A percentile compares a stretch with the other conserved stretches of the same genome.
phyloP scores from a whole-genome alignment of 2,329 filamentous ascomycete species.

The Neoscytalidium dimidiatum region DNA sequence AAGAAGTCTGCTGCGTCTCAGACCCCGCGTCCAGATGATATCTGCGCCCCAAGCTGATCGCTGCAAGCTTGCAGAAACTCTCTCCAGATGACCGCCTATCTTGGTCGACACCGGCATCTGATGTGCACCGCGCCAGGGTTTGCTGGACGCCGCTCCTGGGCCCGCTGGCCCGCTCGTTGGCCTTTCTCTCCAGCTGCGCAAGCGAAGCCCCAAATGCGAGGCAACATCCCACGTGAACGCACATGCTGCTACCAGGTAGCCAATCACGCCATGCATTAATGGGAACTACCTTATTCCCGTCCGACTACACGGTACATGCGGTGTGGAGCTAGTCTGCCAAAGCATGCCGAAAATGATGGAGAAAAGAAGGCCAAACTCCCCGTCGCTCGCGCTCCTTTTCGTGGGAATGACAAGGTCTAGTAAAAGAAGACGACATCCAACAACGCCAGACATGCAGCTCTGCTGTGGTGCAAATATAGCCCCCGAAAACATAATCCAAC shows the following conservation, averaged over 20 bases:
- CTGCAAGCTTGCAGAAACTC: not conserved
- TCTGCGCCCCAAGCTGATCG: not conserved
- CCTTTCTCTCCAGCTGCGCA: too few relatives aligned
- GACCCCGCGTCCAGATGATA: not conserved
- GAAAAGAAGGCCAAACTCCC: not conserved
- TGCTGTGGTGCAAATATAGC: constrained; percentile 13
- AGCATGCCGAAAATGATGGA: not conserved
- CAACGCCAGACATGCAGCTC: not conserved
- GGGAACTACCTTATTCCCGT: constrained; percentile 9
- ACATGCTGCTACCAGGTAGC: not conserved
- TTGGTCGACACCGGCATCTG: not conserved
- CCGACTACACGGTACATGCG: constrained; percentile 4
- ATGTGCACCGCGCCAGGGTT: constrained; percentile 1
- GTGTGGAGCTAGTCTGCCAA: not conserved
- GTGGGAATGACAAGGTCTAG: not conserved
- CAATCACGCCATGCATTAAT: constrained; percentile 13
- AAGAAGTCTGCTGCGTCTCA: not conserved
- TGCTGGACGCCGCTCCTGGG: not conserved
- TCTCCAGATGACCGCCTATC: constrained; percentile 13
- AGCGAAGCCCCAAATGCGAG: constrained; percentile 11
- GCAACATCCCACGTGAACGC: not conserved
- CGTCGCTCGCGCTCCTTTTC: constrained; percentile 12
- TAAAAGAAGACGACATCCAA: not conserved
- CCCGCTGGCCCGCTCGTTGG: not conserved
- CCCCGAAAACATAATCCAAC: constrained; percentile 5